Percentiles rank a stretch among this genome's conserved stretches.
Conservation (phyloP, 176 grass and related monocot species). For the Ensete glaucum region DNA sequence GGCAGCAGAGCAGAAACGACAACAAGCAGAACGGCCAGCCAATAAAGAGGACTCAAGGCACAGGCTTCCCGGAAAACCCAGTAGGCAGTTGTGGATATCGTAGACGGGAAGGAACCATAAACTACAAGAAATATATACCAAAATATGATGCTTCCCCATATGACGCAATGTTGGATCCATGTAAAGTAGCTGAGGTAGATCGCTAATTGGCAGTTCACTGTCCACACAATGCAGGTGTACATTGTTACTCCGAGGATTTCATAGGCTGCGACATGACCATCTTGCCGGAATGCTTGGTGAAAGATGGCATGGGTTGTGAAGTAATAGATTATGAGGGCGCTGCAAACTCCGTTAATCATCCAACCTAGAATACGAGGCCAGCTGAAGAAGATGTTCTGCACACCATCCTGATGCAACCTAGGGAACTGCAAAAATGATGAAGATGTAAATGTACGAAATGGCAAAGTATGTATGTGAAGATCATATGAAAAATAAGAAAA, state of each 20-base stretch:
- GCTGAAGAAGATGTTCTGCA: constrained; percentile 61
- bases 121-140: constrained; percentile 74
- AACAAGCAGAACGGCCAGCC: constrained; percentile 53
- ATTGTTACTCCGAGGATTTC: constrained; percentile 37
- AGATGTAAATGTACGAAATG: not conserved
- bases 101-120: constrained; percentile 58
- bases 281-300: constrained; percentile 37
- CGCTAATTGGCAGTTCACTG: constrained; percentile 53
- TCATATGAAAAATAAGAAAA: too few species aligned
- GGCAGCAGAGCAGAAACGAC: constrained; percentile 40
- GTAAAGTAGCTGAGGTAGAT: constrained; percentile 77
- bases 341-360: constrained; percentile 54
- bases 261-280: constrained; percentile 36
- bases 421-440: constrained; percentile 44
- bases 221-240: constrained; percentile 70
- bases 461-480: not conserved
- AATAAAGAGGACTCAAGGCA: constrained; percentile 39
- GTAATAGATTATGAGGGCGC: constrained; percentile 59
- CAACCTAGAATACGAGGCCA: constrained; percentile 68
- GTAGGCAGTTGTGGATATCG: constrained; percentile 52
- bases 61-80: constrained; percentile 49
- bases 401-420: constrained; percentile 84
- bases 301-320: constrained; percentile 27
- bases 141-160: constrained; percentile 55
- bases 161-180: constrained; percentile 65